Evolutionary conservation across 2,329 filamentous ascomycete genomes (phyloP), one percentile per base, ranked within the genome.

Genomic region (Hypoxylon sp.): DNA sequence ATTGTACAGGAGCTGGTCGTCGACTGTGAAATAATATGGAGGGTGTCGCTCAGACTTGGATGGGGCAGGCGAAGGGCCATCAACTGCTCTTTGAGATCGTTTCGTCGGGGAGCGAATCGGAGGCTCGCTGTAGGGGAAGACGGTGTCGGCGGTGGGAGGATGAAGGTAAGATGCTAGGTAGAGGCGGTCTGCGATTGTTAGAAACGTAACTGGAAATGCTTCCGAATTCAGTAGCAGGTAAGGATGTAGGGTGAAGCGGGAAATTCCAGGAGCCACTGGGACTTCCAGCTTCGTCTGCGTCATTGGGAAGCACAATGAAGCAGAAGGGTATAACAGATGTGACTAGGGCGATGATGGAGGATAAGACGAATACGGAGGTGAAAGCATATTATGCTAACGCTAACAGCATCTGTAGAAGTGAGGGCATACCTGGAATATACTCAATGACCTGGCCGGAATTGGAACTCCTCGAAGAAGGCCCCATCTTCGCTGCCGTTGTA

Each of bases 21-120:
- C 96, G 73, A 98, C 91, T 56, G 94, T 95, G 82, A 99, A 99
- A 84, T 98, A 99, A 79, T 93, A 95, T 0, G 96, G 96, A 61
- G 90, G 83, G 73, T 87, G 65, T 66, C 73, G 89, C 59, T 85
- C 82, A n/a, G 85, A 81, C 66, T 82, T 80, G 27, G 82, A 78
- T 13, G 74, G 63, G 0, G 80, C 81, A 8, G 85, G 80, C 57
- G 84, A 85, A 17, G 88, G 85, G 50, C 86, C 88, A 33, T 89
- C 85, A 66, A 88, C 88, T 27, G 88, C 86, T 80, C 90, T 86
- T 68, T 91, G 88, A 22, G 90, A 92, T 74, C 89, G 89, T 85
- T 94, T 97, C 82, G 85, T 90, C n/a, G 92, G 92, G 64, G 92
- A 94, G 74, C 85, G 79, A 77, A 75, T 82, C 74, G 78, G 86